Percentiles rank a stretch among this genome's conserved stretches.
Conservation (phyloP, 2,329 filamentous ascomycete species). For the Scolecobasidium constrictum region DNA sequence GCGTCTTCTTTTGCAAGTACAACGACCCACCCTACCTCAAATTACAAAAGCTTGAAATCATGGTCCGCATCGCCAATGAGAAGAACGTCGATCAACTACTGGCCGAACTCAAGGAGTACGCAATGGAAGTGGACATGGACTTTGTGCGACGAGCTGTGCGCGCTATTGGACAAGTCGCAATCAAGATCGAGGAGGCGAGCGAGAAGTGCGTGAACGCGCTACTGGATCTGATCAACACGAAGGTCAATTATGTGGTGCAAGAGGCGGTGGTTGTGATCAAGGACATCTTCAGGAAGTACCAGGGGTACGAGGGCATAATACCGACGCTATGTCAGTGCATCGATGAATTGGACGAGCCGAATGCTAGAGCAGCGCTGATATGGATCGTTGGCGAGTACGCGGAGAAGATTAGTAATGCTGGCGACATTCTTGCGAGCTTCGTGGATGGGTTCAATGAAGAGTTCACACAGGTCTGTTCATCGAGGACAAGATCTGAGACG, state of each 20-base stretch:
- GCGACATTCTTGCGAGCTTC: constrained; percentile 82
- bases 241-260: constrained; percentile 98
- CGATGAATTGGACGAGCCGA: constrained; percentile 90
- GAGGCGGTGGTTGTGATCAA: constrained; percentile 99
- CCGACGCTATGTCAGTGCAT: constrained; percentile 93
- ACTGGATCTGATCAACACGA: constrained; percentile 88
- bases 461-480: constrained; percentile 68
- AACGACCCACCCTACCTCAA: constrained; percentile 98
- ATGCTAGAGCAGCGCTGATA: constrained; percentile 81
- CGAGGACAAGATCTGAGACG: background rate
- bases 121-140: constrained; percentile 97
- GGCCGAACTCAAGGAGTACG: constrained; percentile 93
- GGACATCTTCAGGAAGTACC: constrained; percentile 95
- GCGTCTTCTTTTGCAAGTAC: constrained; percentile 99
- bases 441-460: constrained; percentile 94
- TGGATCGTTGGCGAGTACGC: constrained; percentile 99
- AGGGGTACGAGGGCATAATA: constrained; percentile 95
- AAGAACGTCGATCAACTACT: constrained; percentile 91
- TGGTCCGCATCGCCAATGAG: constrained; percentile 98
- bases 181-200: constrained; percentile 92
- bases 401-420: constrained; percentile 98
- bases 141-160: constrained; percentile 90
- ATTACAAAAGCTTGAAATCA: constrained; percentile 94
- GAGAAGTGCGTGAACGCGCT: constrained; percentile 93
- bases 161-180: constrained; percentile 94